Conservation (phyloP, 2,329 filamentous ascomycete genomes). For the Botrytis paeoniae region DNA sequence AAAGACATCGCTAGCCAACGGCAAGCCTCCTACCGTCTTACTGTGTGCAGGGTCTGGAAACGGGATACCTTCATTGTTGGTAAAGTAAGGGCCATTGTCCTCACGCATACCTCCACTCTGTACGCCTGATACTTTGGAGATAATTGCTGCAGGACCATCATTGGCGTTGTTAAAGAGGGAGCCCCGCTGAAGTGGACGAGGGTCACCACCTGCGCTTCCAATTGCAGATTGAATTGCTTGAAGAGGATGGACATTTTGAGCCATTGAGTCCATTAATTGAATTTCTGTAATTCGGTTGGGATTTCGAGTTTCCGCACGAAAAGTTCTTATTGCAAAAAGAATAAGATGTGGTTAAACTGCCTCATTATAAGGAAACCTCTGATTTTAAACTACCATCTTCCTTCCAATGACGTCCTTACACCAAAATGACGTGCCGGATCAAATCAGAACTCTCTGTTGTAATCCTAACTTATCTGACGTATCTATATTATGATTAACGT, state of each 20-base stretch:
- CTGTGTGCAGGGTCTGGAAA: constrained; percentile 20
- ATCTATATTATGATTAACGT: not conserved
- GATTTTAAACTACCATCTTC: not conserved
- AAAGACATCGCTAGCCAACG: constrained; percentile 16
- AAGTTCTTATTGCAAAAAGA: not conserved
- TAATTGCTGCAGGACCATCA: constrained; percentile 18
- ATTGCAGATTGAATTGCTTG: constrained; percentile 19
- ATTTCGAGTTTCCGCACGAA: not conserved
- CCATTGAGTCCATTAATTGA: not conserved
- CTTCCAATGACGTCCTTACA: not conserved
- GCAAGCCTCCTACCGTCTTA: constrained; percentile 18
- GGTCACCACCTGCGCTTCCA: constrained; percentile 12
- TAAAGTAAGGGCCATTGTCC: constrained; percentile 19
- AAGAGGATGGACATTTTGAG: constrained; percentile 23
- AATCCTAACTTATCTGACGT: not conserved
- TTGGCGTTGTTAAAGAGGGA: constrained; percentile 19
- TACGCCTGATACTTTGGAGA: constrained; percentile 19
- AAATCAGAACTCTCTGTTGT: not conserved
- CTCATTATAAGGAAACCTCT: not conserved
- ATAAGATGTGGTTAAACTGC: not conserved
- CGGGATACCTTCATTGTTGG: constrained; percentile 20
- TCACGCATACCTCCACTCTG: constrained; percentile 14
- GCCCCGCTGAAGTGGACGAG: constrained; percentile 11
- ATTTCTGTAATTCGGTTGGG: not conserved
- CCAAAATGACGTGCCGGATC: not conserved